phyloP scores from a whole-genome alignment of 2,329 filamentous ascomycete species.

The Mariannaea sp. region DNA sequence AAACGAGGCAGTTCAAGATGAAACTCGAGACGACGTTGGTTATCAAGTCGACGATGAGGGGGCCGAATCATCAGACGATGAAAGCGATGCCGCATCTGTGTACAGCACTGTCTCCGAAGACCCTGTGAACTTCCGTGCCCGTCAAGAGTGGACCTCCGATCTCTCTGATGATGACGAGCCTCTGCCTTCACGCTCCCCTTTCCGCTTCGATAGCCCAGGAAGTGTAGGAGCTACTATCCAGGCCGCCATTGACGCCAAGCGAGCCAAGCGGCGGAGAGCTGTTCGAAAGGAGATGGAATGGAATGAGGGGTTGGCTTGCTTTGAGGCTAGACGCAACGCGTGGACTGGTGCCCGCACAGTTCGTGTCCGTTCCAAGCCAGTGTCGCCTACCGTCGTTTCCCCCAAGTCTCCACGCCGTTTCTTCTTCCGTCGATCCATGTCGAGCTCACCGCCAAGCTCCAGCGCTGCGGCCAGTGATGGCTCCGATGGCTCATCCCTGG shows the following conservation, averaged over 20 bases:
- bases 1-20: constrained; percentile 36
- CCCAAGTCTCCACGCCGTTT: constrained; percentile 54
- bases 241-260: constrained; percentile 52
- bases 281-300: constrained; percentile 70
- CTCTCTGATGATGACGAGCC: constrained; percentile 55
- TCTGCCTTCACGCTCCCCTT: constrained; percentile 49
- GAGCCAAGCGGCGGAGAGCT: constrained; percentile 60
- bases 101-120: constrained; percentile 65
- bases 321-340: constrained; percentile 74
- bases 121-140: constrained; percentile 52
- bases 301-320: constrained; percentile 84
- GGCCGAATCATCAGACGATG: constrained; percentile 45
- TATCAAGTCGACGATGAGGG: constrained; percentile 49
- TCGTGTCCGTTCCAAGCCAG: constrained; percentile 56
- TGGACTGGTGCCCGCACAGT: constrained; percentile 80
- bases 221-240: constrained; percentile 51
- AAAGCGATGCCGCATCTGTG: constrained; percentile 50
- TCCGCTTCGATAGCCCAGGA: constrained; percentile 57
- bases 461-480: constrained; percentile 39
- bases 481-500: constrained; percentile 49
- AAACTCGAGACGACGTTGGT: constrained; percentile 43
- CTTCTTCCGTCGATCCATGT: constrained; percentile 55
- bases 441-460: constrained; percentile 45
- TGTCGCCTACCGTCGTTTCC: constrained; percentile 48
- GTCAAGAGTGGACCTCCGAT: constrained; percentile 63